Base-by-base conservation (phyloP, 2,329 filamentous ascomycete species). In the Pseudogymnoascus sp. region DNA sequence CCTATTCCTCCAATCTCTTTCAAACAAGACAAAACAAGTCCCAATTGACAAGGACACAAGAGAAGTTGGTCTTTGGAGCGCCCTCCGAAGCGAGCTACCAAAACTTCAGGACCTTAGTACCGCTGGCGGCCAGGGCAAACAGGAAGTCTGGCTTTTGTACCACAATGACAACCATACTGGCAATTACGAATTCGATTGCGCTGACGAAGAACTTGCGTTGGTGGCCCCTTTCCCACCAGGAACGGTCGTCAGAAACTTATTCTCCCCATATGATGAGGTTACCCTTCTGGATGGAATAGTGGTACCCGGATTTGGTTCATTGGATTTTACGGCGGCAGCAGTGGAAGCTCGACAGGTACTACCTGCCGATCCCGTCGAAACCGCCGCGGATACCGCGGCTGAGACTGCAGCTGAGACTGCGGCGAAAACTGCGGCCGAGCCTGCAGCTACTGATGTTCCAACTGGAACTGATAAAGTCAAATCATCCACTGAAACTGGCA, bases 11-110 rank as follows among this genome's bases (percentile, higher is more conserved):
- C 73, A 79, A 63, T 75, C 81, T 60, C 74, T 87, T 1, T 84
- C 83, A 0, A 84, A 82, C 48, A 76, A 82, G 68, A 85, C 81
- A 1, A 73, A 75, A 37, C 70, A 79, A 58, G 73, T 80, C 61
- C 78, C 81, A 13, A 82, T 80, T 60, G 83, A 80, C 7, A 74
- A 78, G 58, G 77, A 75, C 2, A 76, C 76, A 0, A 85, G 83
- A 0, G 80, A 84, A 67, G 81, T 78, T 62, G 78, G 84, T 9
- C 78, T 88, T 65, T 87, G 82, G 81, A 85, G 83, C 62, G 77
- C 85, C 15, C 70, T 80, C 42, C 80, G 85, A 36, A 79, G 77
- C 33, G 59, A 52, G 55, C 35, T 60, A 21, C 35, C 76, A 10
- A 75, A 71, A 18, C 70, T 80, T n/a, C 82, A 85, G 65, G 76